Evolutionary conservation across 371 early-diverging fungal species (phyloP).

Genomic region (Enterospora canceri): DNA sequence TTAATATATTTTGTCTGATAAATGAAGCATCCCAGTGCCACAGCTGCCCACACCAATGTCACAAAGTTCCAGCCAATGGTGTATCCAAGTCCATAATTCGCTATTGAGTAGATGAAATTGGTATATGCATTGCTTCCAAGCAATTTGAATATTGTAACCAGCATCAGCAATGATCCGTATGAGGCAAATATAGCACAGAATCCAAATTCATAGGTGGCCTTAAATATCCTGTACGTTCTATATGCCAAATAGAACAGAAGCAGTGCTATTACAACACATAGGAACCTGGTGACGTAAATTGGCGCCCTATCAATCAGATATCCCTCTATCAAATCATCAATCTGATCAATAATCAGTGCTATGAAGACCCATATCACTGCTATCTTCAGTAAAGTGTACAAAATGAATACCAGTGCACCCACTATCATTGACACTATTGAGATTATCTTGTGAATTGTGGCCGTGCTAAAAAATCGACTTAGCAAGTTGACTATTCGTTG

Average conservation of each 20-base stretch:
- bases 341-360: neutral
- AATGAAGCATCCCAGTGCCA: neutral
- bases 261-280: neutral
- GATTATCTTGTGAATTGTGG: neutral
- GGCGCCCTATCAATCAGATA: neutral
- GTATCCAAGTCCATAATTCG: neutral
- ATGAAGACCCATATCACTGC: neutral
- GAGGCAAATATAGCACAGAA: neutral
- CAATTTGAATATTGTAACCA: neutral
- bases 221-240: neutral
- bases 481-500: neutral
- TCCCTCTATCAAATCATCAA: neutral
- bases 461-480: neutral
- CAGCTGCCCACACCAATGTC: neutral
- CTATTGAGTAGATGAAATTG: neutral
- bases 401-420: neutral
- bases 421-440: neutral
- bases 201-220: neutral
- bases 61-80: neutral
- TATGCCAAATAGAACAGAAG: neutral
- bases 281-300: neutral
- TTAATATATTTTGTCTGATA: neutral
- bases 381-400: neutral
- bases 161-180: neutral
- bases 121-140: neutral